Base-by-base conservation (phyloP, 306 rosid genomes). In the Comarum palustre region DNA sequence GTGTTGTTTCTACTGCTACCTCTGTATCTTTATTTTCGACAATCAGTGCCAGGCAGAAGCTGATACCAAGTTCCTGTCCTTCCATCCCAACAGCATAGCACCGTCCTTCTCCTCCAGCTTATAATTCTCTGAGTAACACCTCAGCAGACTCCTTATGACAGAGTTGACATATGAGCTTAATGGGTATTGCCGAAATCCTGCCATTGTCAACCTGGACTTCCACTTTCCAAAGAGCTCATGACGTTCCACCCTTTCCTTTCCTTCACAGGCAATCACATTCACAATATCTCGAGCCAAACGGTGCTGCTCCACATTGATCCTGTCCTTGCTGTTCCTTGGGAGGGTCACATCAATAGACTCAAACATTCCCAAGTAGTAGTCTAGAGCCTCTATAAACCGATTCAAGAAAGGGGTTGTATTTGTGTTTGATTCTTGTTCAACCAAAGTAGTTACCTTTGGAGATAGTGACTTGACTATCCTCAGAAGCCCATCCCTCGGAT, bases 41-140 rank as follows among this genome's bases (percentile, higher is more conserved):
- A 61, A 63, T 86, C 86, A 94, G 31, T 82, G 82, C 99, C 97
- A 94, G 17, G 99, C 95, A 24, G 97, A 94, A 76, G 99, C 97
- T 24, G 97, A 89, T 71, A 89, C 85, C 80, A 94, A 75, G 82
- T 84, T 94, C 80, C 97, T 86, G 65, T 83, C 81, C 76, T 88
- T 94, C 99, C 97, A 94, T 5, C 97, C 95, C 80, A 94, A 77
- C 38, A 91, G 83, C 97, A 94, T 91, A 2, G 96, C 95, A n/a
- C 96, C 95, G 69, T 89, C 96, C 71, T 79, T 91, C 86, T 94
- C 97, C 45, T 80, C 84, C 7, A 94, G 77, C 10, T 88, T 86
- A 75, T 89, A 94, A 73, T 89, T 90, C 73, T 89, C 95, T 4
- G 96, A 94, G 75, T 91, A 94, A 73, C 88, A 86, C 80, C 77